Percentiles rank a stretch among this genome's conserved stretches.
Evolutionary conservation across 208 protist genomes (phyloP).

Genomic region (Trypanosoma lewisi): DNA sequence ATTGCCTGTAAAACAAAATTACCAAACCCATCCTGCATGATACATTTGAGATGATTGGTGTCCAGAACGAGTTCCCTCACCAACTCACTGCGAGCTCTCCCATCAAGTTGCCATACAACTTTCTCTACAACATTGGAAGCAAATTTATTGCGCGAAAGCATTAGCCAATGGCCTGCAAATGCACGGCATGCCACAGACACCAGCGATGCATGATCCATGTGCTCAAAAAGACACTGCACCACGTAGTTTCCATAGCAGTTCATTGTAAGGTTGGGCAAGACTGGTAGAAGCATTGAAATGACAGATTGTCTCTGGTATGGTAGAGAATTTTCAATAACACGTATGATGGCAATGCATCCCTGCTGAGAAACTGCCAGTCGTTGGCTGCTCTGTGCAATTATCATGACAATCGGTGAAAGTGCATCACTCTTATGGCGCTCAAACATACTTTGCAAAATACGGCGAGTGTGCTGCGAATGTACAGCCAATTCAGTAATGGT

Average conservation of each 20-base stretch:
- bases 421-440: slow-evolving; percentile 54
- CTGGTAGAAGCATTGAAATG: slow-evolving; percentile 52
- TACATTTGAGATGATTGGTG: slow-evolving; percentile 39
- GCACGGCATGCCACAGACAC: slow-evolving; percentile 35
- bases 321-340: slow-evolving; percentile 60
- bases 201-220: slow-evolving; percentile 44
- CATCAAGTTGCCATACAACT: slow-evolving; percentile 50
- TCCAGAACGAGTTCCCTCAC: slow-evolving; percentile 72
- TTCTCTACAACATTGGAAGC: slow-evolving; percentile 90
- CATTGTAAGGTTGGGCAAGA: slow-evolving; percentile 56
- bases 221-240: slow-evolving; percentile 79
- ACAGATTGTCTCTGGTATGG: slow-evolving; percentile 49
- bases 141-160: slow-evolving; percentile 82
- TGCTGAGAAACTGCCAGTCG: slow-evolving; percentile 66
- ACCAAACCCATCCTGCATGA: slow-evolving; percentile 80
- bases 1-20: slow-evolving; percentile 89
- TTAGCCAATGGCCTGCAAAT: slow-evolving; percentile 62
- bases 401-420: slow-evolving; percentile 55
- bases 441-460: slow-evolving; percentile 71
- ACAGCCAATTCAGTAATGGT: slow-evolving; percentile 45
- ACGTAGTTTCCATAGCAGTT: slow-evolving; percentile 90
- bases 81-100: slow-evolving; percentile 32
- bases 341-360: slow-evolving; percentile 81
- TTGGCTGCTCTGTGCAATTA: slow-evolving; percentile 41
- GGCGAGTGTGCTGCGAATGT: slow-evolving; percentile 67